Conservation (phyloP, 345 rosid species). For the Anacardium occidentale region DNA sequence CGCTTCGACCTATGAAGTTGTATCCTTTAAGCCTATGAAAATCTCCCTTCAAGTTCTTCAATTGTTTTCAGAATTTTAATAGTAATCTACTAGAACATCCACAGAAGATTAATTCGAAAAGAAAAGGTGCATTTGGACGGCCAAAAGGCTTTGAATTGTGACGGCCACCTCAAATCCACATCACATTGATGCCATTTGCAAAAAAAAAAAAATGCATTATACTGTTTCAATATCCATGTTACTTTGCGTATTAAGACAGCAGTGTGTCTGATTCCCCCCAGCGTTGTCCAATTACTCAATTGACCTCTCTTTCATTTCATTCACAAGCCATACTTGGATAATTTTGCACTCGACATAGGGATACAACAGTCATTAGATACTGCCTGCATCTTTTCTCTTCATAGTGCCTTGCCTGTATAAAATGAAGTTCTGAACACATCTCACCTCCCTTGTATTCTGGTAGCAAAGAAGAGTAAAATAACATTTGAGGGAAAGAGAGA, state of each 20-base stretch:
- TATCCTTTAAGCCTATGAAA: too few relatives aligned
- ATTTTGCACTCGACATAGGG: conserved; percentile 15
- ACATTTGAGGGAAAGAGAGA: not conserved
- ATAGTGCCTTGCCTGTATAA: not conserved
- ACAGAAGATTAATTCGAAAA: not conserved
- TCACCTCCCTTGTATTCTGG: conserved; percentile 11
- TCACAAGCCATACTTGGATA: not conserved
- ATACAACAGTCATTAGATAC: conserved; percentile 14
- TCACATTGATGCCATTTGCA: conserved; percentile 1
- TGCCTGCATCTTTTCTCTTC: conserved; percentile 1
- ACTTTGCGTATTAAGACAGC: conserved; percentile 53
- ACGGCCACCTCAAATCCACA: conserved; percentile 10
- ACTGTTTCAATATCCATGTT: conserved; percentile 4
- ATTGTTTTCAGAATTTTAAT: not conserved
- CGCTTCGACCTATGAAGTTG: not conserved
- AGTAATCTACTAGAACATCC: not conserved
- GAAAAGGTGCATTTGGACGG: conserved; percentile 30
- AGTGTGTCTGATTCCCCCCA: conserved; percentile 38
- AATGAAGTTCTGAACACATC: conserved; percentile 7
- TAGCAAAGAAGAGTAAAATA: conserved; percentile 11
- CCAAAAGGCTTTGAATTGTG: conserved; percentile 7
- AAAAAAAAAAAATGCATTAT: not conserved
- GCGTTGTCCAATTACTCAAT: conserved; percentile 16
- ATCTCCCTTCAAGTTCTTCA: not conserved
- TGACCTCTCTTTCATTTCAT: conserved; percentile 13